Evolutionary conservation across 306 rosid genomes (phyloP), one percentile per base, ranked within the genome.

Genomic region (Glycine soja): DNA sequence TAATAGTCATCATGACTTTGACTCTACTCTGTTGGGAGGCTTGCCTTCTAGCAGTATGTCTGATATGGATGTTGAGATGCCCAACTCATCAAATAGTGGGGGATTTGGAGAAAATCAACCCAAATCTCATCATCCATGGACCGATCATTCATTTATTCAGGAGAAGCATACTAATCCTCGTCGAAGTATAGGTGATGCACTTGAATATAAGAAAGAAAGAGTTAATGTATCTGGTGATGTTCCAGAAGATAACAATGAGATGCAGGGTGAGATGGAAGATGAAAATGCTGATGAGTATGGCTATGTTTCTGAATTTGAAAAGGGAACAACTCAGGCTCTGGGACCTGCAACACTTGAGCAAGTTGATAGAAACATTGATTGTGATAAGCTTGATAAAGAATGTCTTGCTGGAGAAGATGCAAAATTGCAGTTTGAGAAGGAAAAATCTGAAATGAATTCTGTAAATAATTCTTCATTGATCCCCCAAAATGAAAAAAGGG

Each of bases 261-360:
- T 67, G 19, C 85, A 61, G 34, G 92, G 74, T 51, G 93, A 93
- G 70, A 80, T 87, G 63, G 83, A 87, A 18, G 97, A 88, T 81
- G 89, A 88, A 75, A 86, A 87, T 66, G 95, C 95, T n/a, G 90
- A 90, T 47, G 98, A 95, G 83, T 95, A 90, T 87, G 97, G 98
- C 38, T 93, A 80, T 82, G 98, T 95, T 56, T 75, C 93, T 5
- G 92, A 90, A 83, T 88, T 84, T 76, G 98, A 89, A 56, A 86
- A 83, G 85, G 99, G 99, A 30, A 91, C 94, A 42, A 84, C 88
- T 48, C 99, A 95, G 86, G 97, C 99, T 32, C 59, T 93, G 90
- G 99, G 99, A 15, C 92, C 93, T 74, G 99, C 99, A 73, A 90
- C 92, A 16, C 63, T 89, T 30, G 99, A 95, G 74, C 99, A 95